Percentiles rank a stretch among this genome's conserved stretches.
Evolutionary conservation across 768 basidiomycete species (phyloP).

Genomic region (Psilocybe azurescens): DNA sequence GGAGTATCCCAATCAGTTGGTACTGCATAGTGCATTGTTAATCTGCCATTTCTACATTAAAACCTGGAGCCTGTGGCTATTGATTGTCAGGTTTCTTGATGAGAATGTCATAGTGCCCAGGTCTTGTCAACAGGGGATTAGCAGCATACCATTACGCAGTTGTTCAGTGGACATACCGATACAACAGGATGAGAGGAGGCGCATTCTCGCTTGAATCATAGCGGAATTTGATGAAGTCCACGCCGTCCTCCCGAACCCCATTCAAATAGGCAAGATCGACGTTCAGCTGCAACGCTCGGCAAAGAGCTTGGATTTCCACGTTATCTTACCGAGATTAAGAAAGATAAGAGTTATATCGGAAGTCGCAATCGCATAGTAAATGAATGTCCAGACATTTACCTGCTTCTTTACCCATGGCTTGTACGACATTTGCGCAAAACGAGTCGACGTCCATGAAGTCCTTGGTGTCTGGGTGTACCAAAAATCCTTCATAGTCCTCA

Average conservation of each 20-base stretch:
- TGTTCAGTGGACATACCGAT: slow-evolving; percentile 53
- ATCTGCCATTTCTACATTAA: neutral
- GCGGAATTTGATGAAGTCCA: slow-evolving; percentile 73
- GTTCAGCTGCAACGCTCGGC: slow-evolving; percentile 67
- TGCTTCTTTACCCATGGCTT: slow-evolving; percentile 78
- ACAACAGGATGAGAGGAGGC: slow-evolving; percentile 70
- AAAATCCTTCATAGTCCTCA: slow-evolving; percentile 69
- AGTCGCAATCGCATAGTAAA: neutral
- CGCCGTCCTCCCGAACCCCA: slow-evolving; percentile 56
- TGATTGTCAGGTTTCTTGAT: slow-evolving; percentile 9
- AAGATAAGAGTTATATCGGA: neutral
- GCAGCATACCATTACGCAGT: slow-evolving; percentile 4
- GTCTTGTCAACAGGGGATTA: slow-evolving; percentile 45
- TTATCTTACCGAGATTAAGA: slow-evolving; percentile 58
- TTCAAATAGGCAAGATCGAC: slow-evolving; percentile 84
- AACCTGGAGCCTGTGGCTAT: neutral
- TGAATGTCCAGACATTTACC: slow-evolving; percentile 42
- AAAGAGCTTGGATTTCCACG: slow-evolving; percentile 80
- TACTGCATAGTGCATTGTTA: neutral
- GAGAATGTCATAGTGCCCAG: slow-evolving; percentile 89
- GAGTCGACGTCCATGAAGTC: slow-evolving; percentile 58
- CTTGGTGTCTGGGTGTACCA: slow-evolving; percentile 76
- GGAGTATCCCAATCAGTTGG: too few relatives aligned
- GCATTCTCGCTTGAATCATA: slow-evolving; percentile 47
- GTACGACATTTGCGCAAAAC: slow-evolving; percentile 83